phyloP scores from a whole-genome alignment of 1,139 yeast species.

The Kodamaea anthophila region DNA sequence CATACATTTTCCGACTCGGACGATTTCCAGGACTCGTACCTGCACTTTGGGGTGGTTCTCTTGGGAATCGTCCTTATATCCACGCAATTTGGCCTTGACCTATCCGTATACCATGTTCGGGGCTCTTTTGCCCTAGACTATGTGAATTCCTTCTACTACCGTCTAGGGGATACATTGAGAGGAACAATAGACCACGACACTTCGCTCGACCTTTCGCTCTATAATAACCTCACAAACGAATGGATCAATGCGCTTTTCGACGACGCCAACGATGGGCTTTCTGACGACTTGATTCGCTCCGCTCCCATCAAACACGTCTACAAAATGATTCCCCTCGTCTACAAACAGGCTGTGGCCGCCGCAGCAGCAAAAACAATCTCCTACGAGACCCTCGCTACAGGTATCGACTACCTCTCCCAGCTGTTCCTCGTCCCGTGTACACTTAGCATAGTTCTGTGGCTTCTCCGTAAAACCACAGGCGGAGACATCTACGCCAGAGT shows the following conservation, averaged over 20 bases:
- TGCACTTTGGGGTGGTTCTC: slow-evolving; percentile 58
- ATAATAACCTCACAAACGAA: slow-evolving; percentile 50
- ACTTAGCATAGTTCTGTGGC: slow-evolving; percentile 32
- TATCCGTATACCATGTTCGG: slow-evolving; percentile 18
- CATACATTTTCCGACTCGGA: slow-evolving; percentile 43
- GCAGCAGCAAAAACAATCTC: slow-evolving; percentile 46
- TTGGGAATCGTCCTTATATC: slow-evolving; percentile 44
- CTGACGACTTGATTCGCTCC: slow-evolving; percentile 71
- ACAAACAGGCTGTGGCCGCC: slow-evolving; percentile 68
- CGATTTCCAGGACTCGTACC: slow-evolving; percentile 62
- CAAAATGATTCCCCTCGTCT: slow-evolving; percentile 62
- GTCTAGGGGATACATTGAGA: slow-evolving; percentile 27
- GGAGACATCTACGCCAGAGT: slow-evolving; percentile 14
- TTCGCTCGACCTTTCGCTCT: slow-evolving; percentile 30
- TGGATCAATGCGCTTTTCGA: slow-evolving; percentile 84
- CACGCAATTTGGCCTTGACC: slow-evolving; percentile 39
- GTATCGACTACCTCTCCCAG: slow-evolving; percentile 42
- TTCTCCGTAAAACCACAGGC: slow-evolving; percentile 9
- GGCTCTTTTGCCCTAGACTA: slow-evolving; percentile 31
- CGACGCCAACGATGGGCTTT: slow-evolving; percentile 65
- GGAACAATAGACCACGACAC: slow-evolving; percentile 10
- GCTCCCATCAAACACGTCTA: slow-evolving; percentile 66
- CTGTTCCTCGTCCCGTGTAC: slow-evolving; percentile 37
- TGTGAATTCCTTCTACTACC: slow-evolving; percentile 28
- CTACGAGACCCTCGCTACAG: slow-evolving; percentile 29